Conservation (phyloP, 2,329 filamentous ascomycete species). For the Cladosporium sp. region DNA sequence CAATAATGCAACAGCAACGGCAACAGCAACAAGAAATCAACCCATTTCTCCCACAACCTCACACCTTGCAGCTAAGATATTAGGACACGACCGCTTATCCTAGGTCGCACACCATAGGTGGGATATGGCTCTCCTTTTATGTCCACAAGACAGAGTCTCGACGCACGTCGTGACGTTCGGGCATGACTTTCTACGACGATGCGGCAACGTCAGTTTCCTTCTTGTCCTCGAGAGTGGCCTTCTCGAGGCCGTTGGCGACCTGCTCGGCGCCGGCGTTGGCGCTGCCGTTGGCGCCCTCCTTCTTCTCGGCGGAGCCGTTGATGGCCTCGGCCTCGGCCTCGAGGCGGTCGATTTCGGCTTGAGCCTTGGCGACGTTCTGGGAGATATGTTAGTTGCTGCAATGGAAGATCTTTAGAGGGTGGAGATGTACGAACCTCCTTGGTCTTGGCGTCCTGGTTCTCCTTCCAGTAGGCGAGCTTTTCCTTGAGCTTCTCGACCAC, state of each 20-base stretch:
- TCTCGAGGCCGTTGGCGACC: conserved; percentile 56
- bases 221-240: conserved; percentile 56
- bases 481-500: conserved; percentile 85
- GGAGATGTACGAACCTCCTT: conserved; percentile 64
- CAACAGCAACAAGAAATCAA: not conserved
- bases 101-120: too few relatives aligned
- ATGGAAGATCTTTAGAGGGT: not conserved
- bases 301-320: conserved; percentile 46
- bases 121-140: too few relatives aligned
- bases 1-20: not conserved
- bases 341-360: conserved; percentile 88
- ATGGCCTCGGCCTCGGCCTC: conserved; percentile 63
- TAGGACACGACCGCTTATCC: too few relatives aligned
- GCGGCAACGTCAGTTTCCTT: conserved; percentile 10
- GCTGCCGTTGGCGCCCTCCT: conserved; percentile 53
- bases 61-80: too few relatives aligned
- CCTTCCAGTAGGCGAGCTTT: conserved; percentile 89
- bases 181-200: conserved; percentile 8
- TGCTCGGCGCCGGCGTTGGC: conserved; percentile 54
- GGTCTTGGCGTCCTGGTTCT: conserved; percentile 83
- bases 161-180: not conserved
- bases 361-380: conserved; percentile 93
- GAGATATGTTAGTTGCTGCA: not conserved
- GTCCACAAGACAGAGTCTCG: not conserved
- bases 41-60: not conserved